Percentiles rank a stretch among this genome's conserved stretches.
phyloP scores from a whole-genome alignment of 305 asterid species.

The Fraxinus xanthoxyloides region DNA sequence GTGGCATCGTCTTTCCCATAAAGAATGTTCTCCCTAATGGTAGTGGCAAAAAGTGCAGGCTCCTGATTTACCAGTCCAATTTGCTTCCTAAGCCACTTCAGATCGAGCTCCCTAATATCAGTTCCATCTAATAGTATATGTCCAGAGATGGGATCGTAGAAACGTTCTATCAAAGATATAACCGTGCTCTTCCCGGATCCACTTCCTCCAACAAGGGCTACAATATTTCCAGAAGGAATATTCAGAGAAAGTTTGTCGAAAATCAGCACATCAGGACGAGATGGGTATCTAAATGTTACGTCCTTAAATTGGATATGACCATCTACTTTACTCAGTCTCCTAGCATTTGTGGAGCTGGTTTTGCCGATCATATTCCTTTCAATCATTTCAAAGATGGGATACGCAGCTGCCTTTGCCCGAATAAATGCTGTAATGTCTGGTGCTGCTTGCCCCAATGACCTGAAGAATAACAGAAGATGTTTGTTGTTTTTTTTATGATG shows the following conservation, averaged over 20 bases:
- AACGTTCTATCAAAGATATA: slow-evolving; percentile 86
- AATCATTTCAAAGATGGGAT: slow-evolving; percentile 91
- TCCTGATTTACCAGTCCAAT: slow-evolving; percentile 94
- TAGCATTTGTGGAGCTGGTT: slow-evolving; percentile 50
- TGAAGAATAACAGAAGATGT: slow-evolving; percentile 18
- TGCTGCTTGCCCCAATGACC: slow-evolving; percentile 94
- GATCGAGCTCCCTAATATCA: slow-evolving; percentile 62
- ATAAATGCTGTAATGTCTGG: slow-evolving; percentile 82
- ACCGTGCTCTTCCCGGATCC: slow-evolving; percentile 98
- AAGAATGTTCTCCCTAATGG: slow-evolving; percentile 77
- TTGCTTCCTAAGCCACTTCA: slow-evolving; percentile 84
- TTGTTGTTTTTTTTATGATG: neutral
- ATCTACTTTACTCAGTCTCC: slow-evolving; percentile 55
- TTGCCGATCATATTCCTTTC: slow-evolving; percentile 55
- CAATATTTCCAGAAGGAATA: slow-evolving; percentile 82
- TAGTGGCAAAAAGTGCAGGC: slow-evolving; percentile 90
- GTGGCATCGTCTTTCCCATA: slow-evolving; percentile 83
- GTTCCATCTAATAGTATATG: slow-evolving; percentile 62
- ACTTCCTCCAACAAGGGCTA: slow-evolving; percentile 96
- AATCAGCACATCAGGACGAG: slow-evolving; percentile 74
- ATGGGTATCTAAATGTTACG: slow-evolving; percentile 75
- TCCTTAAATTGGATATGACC: slow-evolving; percentile 81
- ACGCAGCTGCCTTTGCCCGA: slow-evolving; percentile 85
- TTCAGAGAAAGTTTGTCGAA: slow-evolving; percentile 66
- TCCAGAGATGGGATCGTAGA: slow-evolving; percentile 80